Conservation (phyloP, 1,284 basidiomycete species). For the Sanghuangporus baumii region DNA sequence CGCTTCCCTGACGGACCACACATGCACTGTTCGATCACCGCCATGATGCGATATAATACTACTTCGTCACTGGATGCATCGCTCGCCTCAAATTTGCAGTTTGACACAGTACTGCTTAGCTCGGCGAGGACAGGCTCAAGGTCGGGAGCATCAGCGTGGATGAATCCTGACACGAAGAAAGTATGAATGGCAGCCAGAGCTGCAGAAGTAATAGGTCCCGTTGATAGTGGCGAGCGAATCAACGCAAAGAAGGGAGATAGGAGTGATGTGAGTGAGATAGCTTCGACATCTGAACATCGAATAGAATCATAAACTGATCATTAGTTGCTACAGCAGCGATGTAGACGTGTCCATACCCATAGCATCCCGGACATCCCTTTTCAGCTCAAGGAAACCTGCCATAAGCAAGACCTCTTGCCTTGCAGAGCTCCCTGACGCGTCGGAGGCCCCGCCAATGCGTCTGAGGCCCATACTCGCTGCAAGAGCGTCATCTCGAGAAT, state of each 20-base stretch:
- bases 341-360: slow-evolving; percentile 51
- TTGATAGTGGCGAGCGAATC: slow-evolving; percentile 88
- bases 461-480: slow-evolving; percentile 72
- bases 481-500: slow-evolving; percentile 56
- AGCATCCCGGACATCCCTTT: slow-evolving; percentile 65
- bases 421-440: slow-evolving; percentile 34
- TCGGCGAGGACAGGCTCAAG: slow-evolving; percentile 72
- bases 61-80: slow-evolving; percentile 96
- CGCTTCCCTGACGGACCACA: slow-evolving; percentile 59
- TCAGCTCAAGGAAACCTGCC: slow-evolving; percentile 84
- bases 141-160: slow-evolving; percentile 45
- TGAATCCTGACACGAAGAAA: slow-evolving; percentile 77
- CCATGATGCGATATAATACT: slow-evolving; percentile 88
- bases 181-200: slow-evolving; percentile 85
- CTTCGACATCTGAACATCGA: slow-evolving; percentile 47
- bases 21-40: slow-evolving; percentile 84
- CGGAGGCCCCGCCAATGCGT: slow-evolving; percentile 42
- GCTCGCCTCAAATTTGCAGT: slow-evolving; percentile 97
- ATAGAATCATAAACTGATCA: background rate
- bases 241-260: slow-evolving; percentile 91
- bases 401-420: slow-evolving; percentile 78
- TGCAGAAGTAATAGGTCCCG: slow-evolving; percentile 89
- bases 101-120: slow-evolving; percentile 85
- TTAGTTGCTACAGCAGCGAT: background rate
- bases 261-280: slow-evolving; percentile 51